Conservation (phyloP, 1,284 basidiomycete species). For the Schizopora paradoxa region DNA sequence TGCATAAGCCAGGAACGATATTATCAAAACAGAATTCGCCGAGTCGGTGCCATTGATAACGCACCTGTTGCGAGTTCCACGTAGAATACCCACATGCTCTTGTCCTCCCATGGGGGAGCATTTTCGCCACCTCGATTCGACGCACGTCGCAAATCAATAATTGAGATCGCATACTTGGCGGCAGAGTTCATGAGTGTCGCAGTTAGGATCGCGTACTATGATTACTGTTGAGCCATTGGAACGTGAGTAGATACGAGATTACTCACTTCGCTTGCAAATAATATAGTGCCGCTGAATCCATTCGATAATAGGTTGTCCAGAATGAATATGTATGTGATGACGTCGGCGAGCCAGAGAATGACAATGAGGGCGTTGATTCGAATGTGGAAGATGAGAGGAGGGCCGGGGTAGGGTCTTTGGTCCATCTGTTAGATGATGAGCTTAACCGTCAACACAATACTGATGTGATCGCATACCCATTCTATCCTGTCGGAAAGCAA, state of each 20-base stretch:
- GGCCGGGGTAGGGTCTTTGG: conserved; percentile 84
- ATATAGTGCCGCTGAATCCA: conserved; percentile 85
- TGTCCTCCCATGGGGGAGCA: conserved; percentile 93
- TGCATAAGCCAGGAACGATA: conserved; percentile 27
- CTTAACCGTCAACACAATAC: not conserved
- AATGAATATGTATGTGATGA: conserved; percentile 70
- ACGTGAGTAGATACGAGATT: conserved; percentile 7
- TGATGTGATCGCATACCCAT: conserved; percentile 55
- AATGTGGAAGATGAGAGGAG: conserved; percentile 77
- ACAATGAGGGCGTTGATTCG: conserved; percentile 72
- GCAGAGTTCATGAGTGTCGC: conserved; percentile 76
- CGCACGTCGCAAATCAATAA: conserved; percentile 78
- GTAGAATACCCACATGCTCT: conserved; percentile 96
- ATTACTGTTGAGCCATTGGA: conserved; percentile 11
- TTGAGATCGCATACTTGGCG: conserved; percentile 81
- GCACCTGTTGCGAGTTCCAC: conserved; percentile 87
- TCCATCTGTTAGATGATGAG: conserved; percentile 73
- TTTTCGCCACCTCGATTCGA: conserved; percentile 74
- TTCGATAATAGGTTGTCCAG: conserved; percentile 73
- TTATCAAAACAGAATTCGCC: conserved; percentile 11
- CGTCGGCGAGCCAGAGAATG: conserved; percentile 66
- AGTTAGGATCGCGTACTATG: conserved; percentile 85
- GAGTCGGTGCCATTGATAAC: conserved; percentile 18
- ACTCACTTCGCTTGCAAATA: conserved; percentile 90
- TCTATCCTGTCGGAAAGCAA: conserved; percentile 91